Conservation (phyloP, 2,329 filamentous ascomycete species). For the Hymenoscyphus linearis region DNA sequence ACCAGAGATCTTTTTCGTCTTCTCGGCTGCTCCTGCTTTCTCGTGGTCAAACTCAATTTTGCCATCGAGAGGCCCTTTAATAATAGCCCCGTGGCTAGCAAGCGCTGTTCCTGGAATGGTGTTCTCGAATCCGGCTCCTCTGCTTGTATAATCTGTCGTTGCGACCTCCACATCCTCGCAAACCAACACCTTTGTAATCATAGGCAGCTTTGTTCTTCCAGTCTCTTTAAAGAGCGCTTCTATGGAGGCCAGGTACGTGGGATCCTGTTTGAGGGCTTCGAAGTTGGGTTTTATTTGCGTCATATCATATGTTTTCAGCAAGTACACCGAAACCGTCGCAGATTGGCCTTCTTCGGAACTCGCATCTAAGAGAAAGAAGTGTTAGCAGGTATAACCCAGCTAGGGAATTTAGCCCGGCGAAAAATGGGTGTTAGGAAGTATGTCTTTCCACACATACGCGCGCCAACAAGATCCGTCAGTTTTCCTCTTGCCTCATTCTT, state of each 20-base stretch:
- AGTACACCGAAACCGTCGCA: neutral
- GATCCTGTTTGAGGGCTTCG: neutral
- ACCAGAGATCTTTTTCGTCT: neutral
- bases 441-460: neutral
- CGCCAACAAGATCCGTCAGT: too few relatives aligned
- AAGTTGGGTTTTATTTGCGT: neutral
- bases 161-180: neutral
- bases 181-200: neutral
- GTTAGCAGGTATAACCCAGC: too few relatives aligned
- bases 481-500: neutral
- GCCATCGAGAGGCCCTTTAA: neutral
- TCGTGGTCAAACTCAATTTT: neutral
- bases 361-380: neutral
- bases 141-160: neutral
- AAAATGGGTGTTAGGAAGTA: neutral
- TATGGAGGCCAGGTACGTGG: neutral
- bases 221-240: neutral
- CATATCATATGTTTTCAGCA: conserved; percentile 1
- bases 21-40: neutral
- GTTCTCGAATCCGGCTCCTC: neutral
- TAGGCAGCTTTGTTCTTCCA: neutral
- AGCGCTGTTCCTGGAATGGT: neutral
- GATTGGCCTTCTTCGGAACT: neutral
- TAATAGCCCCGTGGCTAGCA: neutral
- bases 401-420: neutral